A percentile compares a stretch with the other conserved stretches of the same genome.
Evolutionary conservation across 768 basidiomycete genomes (phyloP).

Genomic region (Lactarius deliciosus): DNA sequence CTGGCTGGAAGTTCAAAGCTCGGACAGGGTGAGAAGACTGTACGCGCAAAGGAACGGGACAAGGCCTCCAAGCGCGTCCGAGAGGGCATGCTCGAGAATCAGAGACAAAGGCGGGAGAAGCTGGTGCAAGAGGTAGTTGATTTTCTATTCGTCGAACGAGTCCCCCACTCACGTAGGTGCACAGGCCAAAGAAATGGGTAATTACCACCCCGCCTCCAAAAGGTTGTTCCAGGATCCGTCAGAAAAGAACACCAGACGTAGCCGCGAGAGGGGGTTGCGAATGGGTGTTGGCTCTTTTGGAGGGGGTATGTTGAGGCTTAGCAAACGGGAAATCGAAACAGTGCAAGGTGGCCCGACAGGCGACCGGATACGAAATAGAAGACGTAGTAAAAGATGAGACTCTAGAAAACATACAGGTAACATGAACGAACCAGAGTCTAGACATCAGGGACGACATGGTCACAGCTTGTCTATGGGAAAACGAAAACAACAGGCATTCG

Average conservation of each 20-base stretch:
- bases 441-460: background rate
- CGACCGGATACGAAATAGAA: slow-evolving; percentile 23
- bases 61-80: slow-evolving; percentile 71
- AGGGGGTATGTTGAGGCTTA: slow-evolving; percentile 66
- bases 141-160: slow-evolving; percentile 1
- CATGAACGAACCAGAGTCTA: background rate
- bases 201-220: slow-evolving; percentile 80
- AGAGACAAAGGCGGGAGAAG: slow-evolving; percentile 52
- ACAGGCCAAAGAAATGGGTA: slow-evolving; percentile 81
- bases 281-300: slow-evolving; percentile 81
- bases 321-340: slow-evolving; percentile 54
- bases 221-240: slow-evolving; percentile 52
- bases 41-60: slow-evolving; percentile 63
- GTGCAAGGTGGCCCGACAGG: slow-evolving; percentile 34
- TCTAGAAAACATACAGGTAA: slow-evolving; percentile 31
- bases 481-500: background rate
- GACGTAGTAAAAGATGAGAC: slow-evolving; percentile 34
- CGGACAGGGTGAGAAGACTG: slow-evolving; percentile 67
- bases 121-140: slow-evolving; percentile 64
- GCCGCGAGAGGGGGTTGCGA: slow-evolving; percentile 62
- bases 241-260: slow-evolving; percentile 37
- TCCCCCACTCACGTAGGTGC: slow-evolving; percentile 11
- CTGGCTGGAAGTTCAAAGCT: slow-evolving; percentile 64
- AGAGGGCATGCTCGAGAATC: slow-evolving; percentile 64
- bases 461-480: background rate